These are phyloP conservation scores for Ailanthus altissimus DNA, from an alignment of 345 rosid genomes.

Conservation along the genomic window DNA sequence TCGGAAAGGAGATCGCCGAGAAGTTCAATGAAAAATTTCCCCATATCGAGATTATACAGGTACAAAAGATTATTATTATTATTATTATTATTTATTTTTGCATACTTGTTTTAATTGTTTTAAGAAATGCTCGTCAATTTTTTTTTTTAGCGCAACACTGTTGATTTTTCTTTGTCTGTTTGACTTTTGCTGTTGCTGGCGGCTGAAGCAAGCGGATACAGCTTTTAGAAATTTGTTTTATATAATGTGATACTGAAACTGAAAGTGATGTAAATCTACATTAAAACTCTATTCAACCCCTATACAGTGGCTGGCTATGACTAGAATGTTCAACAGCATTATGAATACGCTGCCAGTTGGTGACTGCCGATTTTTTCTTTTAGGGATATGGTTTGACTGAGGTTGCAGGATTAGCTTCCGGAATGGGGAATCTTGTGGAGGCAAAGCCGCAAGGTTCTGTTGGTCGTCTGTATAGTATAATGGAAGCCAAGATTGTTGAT, in stretches of 20 bases:
- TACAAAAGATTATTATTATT: conserved; percentile 18
- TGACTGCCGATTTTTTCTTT: neutral
- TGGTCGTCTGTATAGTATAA: neutral
- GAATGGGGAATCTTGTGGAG: neutral
- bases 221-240: too few relatives aligned
- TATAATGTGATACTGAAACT: too few relatives aligned
- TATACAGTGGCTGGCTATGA: neutral
- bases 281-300: neutral
- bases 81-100: neutral
- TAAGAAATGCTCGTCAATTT: too few relatives aligned
- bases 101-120: too few relatives aligned
- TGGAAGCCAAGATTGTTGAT: neutral
- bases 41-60: conserved; percentile 56
- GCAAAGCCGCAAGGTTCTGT: neutral
- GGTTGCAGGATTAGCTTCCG: neutral
- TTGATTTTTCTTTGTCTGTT: too few relatives aligned
- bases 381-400: neutral
- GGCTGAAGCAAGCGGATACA: too few relatives aligned
- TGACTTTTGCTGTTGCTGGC: too few relatives aligned
- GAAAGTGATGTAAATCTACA: too few relatives aligned
- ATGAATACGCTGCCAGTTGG: neutral
- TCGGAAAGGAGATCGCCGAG: conserved; percentile 64
- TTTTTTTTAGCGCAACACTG: too few relatives aligned
- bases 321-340: neutral
- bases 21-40: conserved; percentile 73